Evolutionary conservation across 768 basidiomycete genomes (phyloP), one percentile per base, ranked within the genome.

Genomic region (Pholiota molesta): DNA sequence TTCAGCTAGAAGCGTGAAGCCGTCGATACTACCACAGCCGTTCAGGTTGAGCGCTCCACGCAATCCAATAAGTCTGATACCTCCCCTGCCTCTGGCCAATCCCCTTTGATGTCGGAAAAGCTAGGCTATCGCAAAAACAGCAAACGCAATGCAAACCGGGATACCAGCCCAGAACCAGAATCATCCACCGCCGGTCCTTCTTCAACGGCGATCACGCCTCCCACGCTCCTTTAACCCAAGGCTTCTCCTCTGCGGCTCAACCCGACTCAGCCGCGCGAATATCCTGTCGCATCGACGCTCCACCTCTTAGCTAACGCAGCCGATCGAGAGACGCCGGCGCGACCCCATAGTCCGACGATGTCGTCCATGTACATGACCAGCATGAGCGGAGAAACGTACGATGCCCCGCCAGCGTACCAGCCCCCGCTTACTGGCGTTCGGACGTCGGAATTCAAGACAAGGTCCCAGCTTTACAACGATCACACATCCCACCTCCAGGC

Each of bases 361-460:
- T 49, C 47, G 13, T 49, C 47, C 47, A 49, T 49, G 47, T 49
- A 49, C 23, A 49, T 49, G 47, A 13, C 47, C 47, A 49, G 47
- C 23, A 9, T 37, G 35, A 49, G n/a, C 23, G 47, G n/a, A 19
- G 21, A 26, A 6, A 49, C 47, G 14, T 21, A 49, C 47, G 47
- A 49, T 4, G 47, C 47, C 1, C 47, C 47, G 1, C 47, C 47
- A 21, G 47, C 47, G 5, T 49, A 49, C 47, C 47, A 49, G 10
- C 47, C 47, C 2, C 47, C 47, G 13, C 19, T 19, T 13, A 23
- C 47, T 6, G 47, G 47, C 7, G 7, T 10, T 13, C 21, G 47
- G 23, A 19, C 21, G n/a, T 49, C 47, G 47, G 47, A 49, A 9
- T 49, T 49, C 14, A 49, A 49, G 47, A 49, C 47, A 21, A n/a